These are phyloP conservation scores for Coprinopsis sp. DNA, from an alignment of 768 basidiomycete species.

Conservation along the genomic window DNA sequence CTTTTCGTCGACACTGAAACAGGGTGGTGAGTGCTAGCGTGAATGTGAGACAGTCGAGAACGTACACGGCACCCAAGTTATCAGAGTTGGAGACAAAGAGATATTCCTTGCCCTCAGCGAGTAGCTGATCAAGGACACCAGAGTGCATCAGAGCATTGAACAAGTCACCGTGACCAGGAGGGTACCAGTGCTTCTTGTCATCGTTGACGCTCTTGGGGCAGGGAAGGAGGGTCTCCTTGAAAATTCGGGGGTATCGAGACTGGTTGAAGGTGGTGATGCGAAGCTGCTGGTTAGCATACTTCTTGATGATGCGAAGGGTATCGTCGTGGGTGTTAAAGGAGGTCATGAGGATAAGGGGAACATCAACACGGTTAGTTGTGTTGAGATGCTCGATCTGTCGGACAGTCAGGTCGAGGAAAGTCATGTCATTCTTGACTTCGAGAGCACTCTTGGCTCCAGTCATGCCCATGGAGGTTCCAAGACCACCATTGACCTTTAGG, in stretches of 20 bases:
- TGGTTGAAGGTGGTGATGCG: constrained; percentile 92
- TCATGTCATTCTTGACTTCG: constrained; percentile 97
- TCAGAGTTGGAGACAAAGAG: constrained; percentile 97
- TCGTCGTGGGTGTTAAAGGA: constrained; percentile 98
- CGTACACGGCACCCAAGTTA: constrained; percentile 86
- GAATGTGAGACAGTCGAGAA: constrained; percentile 3
- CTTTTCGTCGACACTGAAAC: constrained; percentile 58
- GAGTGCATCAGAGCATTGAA: constrained; percentile 91
- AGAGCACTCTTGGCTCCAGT: constrained; percentile 89
- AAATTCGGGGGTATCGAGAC: constrained; percentile 90
- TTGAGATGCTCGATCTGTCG: constrained; percentile 96
- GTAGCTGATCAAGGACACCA: constrained; percentile 84
- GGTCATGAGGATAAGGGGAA: constrained; percentile 98
- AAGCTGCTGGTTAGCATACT: constrained; percentile 92
- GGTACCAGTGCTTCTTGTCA: constrained; percentile 94
- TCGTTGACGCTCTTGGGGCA: constrained; percentile 72
- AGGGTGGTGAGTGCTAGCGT: constrained; percentile 13
- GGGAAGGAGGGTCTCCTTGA: constrained; percentile 83
- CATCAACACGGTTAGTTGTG: constrained; percentile 76
- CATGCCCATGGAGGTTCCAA: constrained; percentile 88
- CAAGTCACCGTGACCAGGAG: constrained; percentile 94
- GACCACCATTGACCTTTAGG: constrained; percentile 87
- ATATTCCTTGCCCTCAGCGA: constrained; percentile 93
- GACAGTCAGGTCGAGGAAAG: constrained; percentile 91
- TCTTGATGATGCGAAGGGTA: constrained; percentile 93